phyloP scores from a whole-genome alignment of 345 rosid species.

The Zanthoxylum bungeanum region DNA sequence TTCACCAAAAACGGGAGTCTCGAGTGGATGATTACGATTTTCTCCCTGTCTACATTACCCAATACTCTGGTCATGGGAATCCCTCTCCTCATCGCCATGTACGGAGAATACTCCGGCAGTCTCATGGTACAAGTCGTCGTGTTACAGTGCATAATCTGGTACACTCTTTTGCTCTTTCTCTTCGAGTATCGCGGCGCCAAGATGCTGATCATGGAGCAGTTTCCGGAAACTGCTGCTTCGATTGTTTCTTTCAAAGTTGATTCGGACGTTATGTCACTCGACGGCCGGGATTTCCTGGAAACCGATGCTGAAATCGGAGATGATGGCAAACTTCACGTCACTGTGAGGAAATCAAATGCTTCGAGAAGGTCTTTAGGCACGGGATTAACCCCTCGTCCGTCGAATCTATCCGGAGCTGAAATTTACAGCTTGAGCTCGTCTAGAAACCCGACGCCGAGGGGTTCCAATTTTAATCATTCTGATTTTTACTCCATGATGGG shows the following conservation, averaged over 20 bases:
- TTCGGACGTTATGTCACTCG: conserved; percentile 83
- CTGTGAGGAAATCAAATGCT: conserved; percentile 81
- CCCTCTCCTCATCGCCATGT: conserved; percentile 89
- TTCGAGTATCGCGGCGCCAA: conserved; percentile 93
- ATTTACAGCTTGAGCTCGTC: conserved; percentile 86
- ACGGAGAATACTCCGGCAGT: conserved; percentile 60
- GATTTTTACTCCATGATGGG: conserved; percentile 93
- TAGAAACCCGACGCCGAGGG: conserved; percentile 78
- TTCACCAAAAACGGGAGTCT: conserved; percentile 58
- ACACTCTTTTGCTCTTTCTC: conserved; percentile 80
- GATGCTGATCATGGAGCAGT: conserved; percentile 86
- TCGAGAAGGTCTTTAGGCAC: conserved; percentile 65
- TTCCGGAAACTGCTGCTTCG: conserved; percentile 92
- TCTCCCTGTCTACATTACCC: conserved; percentile 86
- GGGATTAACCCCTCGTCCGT: conserved; percentile 77
- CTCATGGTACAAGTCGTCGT: conserved; percentile 96
- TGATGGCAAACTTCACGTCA: conserved; percentile 91
- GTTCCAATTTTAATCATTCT: conserved; percentile 82
- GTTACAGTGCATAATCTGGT: conserved; percentile 95
- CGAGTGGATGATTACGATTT: conserved; percentile 94
- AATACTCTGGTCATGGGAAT: conserved; percentile 98
- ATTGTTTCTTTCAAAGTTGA: conserved; percentile 89
- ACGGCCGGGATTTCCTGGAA: conserved; percentile 71
- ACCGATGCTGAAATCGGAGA: conserved; percentile 83
- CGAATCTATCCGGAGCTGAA: conserved; percentile 91